A percentile compares a stretch with the other conserved stretches of the same genome.
phyloP scores from a whole-genome alignment of 352 stramenopile genomes.

The Phytophthora fragariaefolia region DNA sequence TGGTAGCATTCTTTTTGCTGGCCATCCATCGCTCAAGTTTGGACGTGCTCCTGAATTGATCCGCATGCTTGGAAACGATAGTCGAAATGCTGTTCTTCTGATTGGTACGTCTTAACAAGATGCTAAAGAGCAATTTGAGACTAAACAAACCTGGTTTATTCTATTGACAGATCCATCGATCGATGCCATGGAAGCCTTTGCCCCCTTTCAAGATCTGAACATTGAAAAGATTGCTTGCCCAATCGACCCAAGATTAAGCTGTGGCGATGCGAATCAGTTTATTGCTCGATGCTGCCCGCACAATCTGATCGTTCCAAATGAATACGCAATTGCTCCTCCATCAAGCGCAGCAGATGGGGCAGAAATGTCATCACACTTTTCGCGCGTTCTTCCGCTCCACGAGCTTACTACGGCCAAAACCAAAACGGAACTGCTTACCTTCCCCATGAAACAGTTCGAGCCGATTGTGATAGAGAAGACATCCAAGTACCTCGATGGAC shows the following conservation, averaged over 20 bases:
- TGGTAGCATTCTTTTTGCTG: constrained; percentile 79
- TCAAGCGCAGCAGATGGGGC: constrained; percentile 16
- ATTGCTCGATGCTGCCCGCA: constrained; percentile 79
- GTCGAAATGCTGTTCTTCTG: constrained; percentile 71
- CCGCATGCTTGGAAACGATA: constrained; percentile 61
- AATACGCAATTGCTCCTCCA: constrained; percentile 52
- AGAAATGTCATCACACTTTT: constrained; percentile 67
- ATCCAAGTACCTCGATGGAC: constrained; percentile 87
- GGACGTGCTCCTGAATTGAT: constrained; percentile 61
- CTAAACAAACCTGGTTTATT: not conserved
- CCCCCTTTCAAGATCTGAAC: constrained; percentile 57
- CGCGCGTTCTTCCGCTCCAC: constrained; percentile 73
- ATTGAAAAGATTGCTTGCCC: constrained; percentile 83
- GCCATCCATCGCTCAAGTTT: constrained; percentile 71
- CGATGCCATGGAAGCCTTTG: constrained; percentile 57
- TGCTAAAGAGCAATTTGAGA: not conserved
- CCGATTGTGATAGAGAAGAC: constrained; percentile 74
- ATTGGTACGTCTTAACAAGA: constrained; percentile 48
- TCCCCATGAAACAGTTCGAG: constrained; percentile 75
- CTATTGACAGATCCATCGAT: constrained; percentile 57
- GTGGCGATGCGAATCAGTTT: constrained; percentile 87
- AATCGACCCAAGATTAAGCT: constrained; percentile 83
- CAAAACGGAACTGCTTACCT: constrained; percentile 75
- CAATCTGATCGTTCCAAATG: constrained; percentile 69
- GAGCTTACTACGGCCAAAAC: constrained; percentile 73